Evolutionary conservation across 495 filamentous ascomycete species (phyloP).

Genomic region (Daldinia bambusicola): DNA sequence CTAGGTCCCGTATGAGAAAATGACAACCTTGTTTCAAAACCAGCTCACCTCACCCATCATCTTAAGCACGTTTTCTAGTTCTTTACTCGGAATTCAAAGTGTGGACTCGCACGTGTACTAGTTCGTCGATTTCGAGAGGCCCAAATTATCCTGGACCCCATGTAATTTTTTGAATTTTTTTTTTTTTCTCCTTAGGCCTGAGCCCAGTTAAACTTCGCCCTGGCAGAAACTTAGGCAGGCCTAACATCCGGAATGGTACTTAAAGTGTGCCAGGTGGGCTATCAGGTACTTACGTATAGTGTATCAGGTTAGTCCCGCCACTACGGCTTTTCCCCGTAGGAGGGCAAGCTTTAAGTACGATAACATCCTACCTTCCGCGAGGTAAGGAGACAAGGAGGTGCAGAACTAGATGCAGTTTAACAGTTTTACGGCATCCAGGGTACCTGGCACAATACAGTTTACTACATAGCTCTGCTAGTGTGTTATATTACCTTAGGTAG

Average conservation of each 20-base stretch:
- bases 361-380: background rate
- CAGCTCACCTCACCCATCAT: constrained; percentile 45
- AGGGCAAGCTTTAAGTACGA: background rate
- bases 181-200: constrained; percentile 9
- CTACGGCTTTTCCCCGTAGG: constrained; percentile 1
- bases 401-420: background rate
- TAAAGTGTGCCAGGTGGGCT: background rate
- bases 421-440: background rate
- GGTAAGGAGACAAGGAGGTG: background rate
- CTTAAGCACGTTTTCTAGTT: constrained; percentile 43
- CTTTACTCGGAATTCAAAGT: constrained; percentile 17
- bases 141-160: constrained; percentile 23
- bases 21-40: constrained; percentile 35
- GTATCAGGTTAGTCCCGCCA: constrained; percentile 4
- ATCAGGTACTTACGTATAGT: background rate
- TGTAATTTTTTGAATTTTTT: constrained; percentile 14
- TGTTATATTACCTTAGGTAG: too few relatives aligned
- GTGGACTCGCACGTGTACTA: constrained; percentile 38
- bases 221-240: background rate
- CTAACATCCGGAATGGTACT: constrained; percentile 25
- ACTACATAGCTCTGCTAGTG: background rate
- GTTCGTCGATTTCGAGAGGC: constrained; percentile 33
- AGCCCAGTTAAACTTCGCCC: constrained; percentile 13
- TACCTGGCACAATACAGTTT: background rate
- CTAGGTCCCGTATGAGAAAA: constrained; percentile 27